Conservation (phyloP, 495 filamentous ascomycete genomes). For the Tuber aestivum region DNA sequence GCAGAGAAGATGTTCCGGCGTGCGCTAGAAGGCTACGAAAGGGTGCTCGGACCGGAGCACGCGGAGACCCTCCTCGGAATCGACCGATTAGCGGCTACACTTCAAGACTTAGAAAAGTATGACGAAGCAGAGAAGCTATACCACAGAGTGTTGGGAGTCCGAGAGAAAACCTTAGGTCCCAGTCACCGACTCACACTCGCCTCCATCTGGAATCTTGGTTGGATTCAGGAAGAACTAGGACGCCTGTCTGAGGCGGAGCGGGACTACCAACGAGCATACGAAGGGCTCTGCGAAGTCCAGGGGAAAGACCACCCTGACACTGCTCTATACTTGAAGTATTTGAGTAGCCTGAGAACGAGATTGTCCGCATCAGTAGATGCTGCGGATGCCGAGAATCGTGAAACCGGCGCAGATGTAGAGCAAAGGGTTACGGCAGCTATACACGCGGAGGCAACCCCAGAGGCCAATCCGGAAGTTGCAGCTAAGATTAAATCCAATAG, state of each 20-base stretch:
- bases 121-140: constrained; percentile 34
- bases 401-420: neutral
- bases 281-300: constrained; percentile 33
- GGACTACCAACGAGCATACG: constrained; percentile 36
- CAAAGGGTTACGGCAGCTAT: neutral
- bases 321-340: neutral
- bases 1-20: constrained; percentile 12
- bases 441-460: neutral
- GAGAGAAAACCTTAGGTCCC: constrained; percentile 29
- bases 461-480: neutral
- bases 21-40: neutral
- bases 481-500: neutral
- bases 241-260: constrained; percentile 29
- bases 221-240: constrained; percentile 4
- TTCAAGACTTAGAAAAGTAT: constrained; percentile 14
- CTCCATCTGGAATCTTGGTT: constrained; percentile 10
- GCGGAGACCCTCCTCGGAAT: constrained; percentile 23
- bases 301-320: constrained; percentile 41
- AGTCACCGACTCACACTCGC: constrained; percentile 15
- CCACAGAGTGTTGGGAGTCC: constrained; percentile 20
- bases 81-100: constrained; percentile 15
- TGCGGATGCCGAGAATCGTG: neutral
- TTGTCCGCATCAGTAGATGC: neutral
- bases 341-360: neutral
- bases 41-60: constrained; percentile 3